Conservation (phyloP, 768 basidiomycete genomes). For the Hydnomerulius pinastri region DNA sequence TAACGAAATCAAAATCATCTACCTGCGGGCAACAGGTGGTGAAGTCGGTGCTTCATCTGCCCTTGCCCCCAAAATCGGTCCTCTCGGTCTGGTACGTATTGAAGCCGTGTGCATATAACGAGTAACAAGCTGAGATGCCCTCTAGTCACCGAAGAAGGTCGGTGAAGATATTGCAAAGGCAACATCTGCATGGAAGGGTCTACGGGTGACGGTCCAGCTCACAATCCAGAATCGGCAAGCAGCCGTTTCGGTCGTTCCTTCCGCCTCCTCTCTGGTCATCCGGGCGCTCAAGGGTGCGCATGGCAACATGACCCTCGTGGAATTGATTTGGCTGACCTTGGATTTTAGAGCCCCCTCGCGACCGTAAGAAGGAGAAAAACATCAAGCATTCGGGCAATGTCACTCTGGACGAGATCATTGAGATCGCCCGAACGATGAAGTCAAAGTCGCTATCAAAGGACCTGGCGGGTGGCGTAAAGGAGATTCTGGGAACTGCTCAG, state of each 20-base stretch:
- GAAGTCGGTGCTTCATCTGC: constrained; percentile 99
- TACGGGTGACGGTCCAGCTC: constrained; percentile 97
- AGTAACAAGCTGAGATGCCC: constrained; percentile 13
- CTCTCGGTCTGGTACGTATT: constrained; percentile 90
- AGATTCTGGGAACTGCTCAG: constrained; percentile 98
- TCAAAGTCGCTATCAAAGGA: constrained; percentile 92
- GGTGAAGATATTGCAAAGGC: constrained; percentile 99
- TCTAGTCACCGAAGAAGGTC: constrained; percentile 98
- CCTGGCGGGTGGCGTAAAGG: constrained; percentile 87
- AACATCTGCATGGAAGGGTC: constrained; percentile 97
- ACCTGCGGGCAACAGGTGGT: constrained; percentile 97
- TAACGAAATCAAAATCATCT: constrained; percentile 97
- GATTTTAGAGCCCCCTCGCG: constrained; percentile 88
- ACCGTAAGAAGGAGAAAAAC: constrained; percentile 99
- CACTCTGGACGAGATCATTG: constrained; percentile 88
- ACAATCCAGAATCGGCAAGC: constrained; percentile 99
- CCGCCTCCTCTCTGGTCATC: constrained; percentile 97
- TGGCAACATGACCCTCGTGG: background rate
- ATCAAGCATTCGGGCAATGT: constrained; percentile 98
- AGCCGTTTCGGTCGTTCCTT: constrained; percentile 92
- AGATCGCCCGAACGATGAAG: constrained; percentile 96
- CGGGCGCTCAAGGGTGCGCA: constrained; percentile 93
- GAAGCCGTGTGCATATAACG: background rate
- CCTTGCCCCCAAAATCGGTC: constrained; percentile 99
- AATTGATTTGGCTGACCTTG: background rate